Conservation (phyloP, 192 early-diverging fungal species). For the Coemansia reversa region DNA sequence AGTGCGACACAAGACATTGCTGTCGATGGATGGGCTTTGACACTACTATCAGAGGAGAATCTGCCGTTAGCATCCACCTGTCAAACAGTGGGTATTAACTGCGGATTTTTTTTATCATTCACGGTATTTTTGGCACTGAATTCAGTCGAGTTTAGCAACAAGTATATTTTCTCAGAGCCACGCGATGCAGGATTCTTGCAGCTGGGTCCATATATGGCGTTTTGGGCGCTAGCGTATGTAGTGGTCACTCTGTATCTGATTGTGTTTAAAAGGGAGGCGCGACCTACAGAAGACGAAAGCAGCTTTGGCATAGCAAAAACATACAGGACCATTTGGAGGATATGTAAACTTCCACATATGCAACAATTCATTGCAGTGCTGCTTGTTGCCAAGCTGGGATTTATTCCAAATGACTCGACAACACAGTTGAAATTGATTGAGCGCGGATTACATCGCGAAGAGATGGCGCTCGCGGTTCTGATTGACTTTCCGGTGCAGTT, state of each 20-base stretch:
- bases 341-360: conserved; percentile 88
- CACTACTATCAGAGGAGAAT: conserved; percentile 86
- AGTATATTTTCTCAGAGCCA: conserved; percentile 73
- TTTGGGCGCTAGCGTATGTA: conserved; percentile 92
- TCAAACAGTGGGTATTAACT: conserved; percentile 96
- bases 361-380: conserved; percentile 75
- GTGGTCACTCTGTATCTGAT: conserved; percentile 82
- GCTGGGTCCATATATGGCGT: conserved; percentile 84
- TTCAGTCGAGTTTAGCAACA: conserved; percentile 92
- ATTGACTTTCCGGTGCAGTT: conserved; percentile 97
- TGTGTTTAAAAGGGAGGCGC: conserved; percentile 73
- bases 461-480: conserved; percentile 87
- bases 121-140: conserved; percentile 97
- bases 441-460: conserved; percentile 92
- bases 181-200: conserved; percentile 69
- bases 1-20: conserved; percentile 91
- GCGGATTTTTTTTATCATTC: conserved; percentile 93
- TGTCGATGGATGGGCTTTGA: conserved; percentile 90
- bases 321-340: conserved; percentile 89
- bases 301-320: conserved; percentile 66
- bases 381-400: conserved; percentile 89
- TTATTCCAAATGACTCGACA: conserved; percentile 93
- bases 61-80: conserved; percentile 89
- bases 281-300: conserved; percentile 45
- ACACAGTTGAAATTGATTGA: conserved; percentile 94